phyloP scores from a whole-genome alignment of 345 rosid species.

The Noccaea bulbosa region DNA sequence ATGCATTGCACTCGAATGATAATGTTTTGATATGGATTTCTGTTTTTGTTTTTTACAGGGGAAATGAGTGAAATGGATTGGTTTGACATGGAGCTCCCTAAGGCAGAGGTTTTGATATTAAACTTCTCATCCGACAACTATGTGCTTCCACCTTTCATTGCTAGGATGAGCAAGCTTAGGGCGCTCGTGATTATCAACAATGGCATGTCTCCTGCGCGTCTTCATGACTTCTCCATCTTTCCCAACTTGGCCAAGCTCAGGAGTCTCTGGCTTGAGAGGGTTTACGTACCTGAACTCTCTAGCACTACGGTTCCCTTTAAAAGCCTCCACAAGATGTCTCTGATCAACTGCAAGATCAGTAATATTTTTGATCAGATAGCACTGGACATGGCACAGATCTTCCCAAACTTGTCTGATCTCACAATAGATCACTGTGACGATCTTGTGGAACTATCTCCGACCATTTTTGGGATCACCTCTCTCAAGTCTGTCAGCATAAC shows the following conservation, averaged over 20 bases:
- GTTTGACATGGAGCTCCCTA: slow-evolving; percentile 79
- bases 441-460: slow-evolving; percentile 57
- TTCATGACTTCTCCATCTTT: slow-evolving; percentile 59
- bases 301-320: slow-evolving; percentile 48
- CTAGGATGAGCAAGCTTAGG: slow-evolving; percentile 70
- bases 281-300: slow-evolving; percentile 54
- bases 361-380: slow-evolving; percentile 54
- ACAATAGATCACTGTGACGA: slow-evolving; percentile 85
- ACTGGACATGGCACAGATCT: slow-evolving; percentile 56
- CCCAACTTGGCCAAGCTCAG: slow-evolving; percentile 55
- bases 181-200: slow-evolving; percentile 75
- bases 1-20: background rate
- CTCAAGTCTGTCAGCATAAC: slow-evolving; percentile 75
- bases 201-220: slow-evolving; percentile 53
- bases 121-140: slow-evolving; percentile 65
- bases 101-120: slow-evolving; percentile 82
- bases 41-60: slow-evolving; percentile 45
- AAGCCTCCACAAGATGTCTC: slow-evolving; percentile 61
- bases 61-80: slow-evolving; percentile 90
- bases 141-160: slow-evolving; percentile 82
- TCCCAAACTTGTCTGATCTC: slow-evolving; percentile 70
- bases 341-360: slow-evolving; percentile 69
- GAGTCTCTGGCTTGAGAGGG: slow-evolving; percentile 90
- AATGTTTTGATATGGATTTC: background rate
- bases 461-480: slow-evolving; percentile 53